Base-by-base conservation (phyloP, 257 asterid species). In the Solanum clarkiae region DNA sequence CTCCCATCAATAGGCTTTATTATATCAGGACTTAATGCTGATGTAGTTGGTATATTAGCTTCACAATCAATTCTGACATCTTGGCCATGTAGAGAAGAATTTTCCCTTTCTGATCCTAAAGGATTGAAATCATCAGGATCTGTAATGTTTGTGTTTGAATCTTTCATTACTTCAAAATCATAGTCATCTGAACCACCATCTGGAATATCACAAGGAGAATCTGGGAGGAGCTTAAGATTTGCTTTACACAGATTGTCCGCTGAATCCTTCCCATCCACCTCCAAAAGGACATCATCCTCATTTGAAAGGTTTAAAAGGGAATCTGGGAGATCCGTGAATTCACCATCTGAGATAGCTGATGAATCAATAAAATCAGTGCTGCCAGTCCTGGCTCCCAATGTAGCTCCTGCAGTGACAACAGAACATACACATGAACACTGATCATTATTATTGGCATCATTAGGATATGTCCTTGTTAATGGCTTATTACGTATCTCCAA, bases 221-320 rank as follows among this genome's bases (percentile, higher is more conserved):
- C 92, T 80, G 82, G 82, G 70, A 89, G 75, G 72, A 88, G 83
- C 80, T 86, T 84, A 54, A 83, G 40, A 85, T 84, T 86, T 83
- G 86, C 91, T 83, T 79, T 55, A 81, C 80, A 68, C 81, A 90
- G 81, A 53, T 90, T 89, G 57, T 90, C 91, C 24, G 80, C 86
- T 51, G 87, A 80, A 62, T 85, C 89, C 82, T 90, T 91, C 77
- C 80, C 95, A 86, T 92, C 94, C 53, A 88, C 91, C 45, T 92
- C 97, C 84, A 92, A 85, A 80, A 91, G 89, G 80, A 91, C 80
- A 71, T 90, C 98, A 84, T 92, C 96, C 86, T 94, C 99, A 86
- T 93, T 93, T 59, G 96, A 90, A 87, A 95, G 94, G 92, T 97
- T 94, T 93, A 97, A 85, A 87, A 94, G 97, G 81, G 98, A 93